Percentiles rank a stretch among this genome's conserved stretches.
These are phyloP conservation scores for Aspergillus unguis DNA, from an alignment of 2,329 filamentous ascomycete species.

Conservation along the genomic window DNA sequence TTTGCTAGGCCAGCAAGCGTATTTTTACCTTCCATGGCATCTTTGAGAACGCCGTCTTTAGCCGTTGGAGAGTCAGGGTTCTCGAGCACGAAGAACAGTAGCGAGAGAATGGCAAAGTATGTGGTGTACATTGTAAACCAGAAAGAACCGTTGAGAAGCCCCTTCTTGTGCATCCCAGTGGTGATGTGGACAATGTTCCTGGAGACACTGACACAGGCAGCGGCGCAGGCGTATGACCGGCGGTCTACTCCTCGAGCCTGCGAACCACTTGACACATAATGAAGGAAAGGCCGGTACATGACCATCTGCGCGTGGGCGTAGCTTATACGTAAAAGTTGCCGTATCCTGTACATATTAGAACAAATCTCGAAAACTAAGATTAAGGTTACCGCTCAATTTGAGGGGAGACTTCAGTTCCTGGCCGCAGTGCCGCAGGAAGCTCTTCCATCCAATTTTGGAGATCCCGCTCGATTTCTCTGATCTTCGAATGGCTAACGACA, in stretches of 20 bases:
- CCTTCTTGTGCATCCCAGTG: conserved; percentile 60
- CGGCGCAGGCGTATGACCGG: conserved; percentile 62
- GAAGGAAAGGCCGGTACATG: conserved; percentile 63
- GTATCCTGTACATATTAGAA: conserved; percentile 40
- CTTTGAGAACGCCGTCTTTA: conserved; percentile 71
- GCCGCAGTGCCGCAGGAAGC: conserved; percentile 72
- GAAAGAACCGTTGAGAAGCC: conserved; percentile 60
- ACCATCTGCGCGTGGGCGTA: conserved; percentile 64
- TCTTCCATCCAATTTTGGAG: conserved; percentile 62
- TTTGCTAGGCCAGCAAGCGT: conserved; percentile 75
- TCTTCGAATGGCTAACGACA: conserved; percentile 61
- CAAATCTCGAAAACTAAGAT: conserved; percentile 10
- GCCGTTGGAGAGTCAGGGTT: conserved; percentile 60
- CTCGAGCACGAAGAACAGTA: conserved; percentile 63
- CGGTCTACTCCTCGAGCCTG: conserved; percentile 54
- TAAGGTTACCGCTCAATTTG: conserved; percentile 68
- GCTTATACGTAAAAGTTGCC: conserved; percentile 60
- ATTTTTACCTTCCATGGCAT: conserved; percentile 79
- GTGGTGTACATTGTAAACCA: conserved; percentile 69
- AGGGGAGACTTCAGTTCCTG: conserved; percentile 70
- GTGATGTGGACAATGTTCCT: conserved; percentile 66
- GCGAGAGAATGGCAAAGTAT: conserved; percentile 63
- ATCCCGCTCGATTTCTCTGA: conserved; percentile 62
- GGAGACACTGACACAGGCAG: conserved; percentile 63
- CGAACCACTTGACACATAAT: conserved; percentile 57